Percentiles rank a stretch among this genome's conserved stretches.
phyloP scores from a whole-genome alignment of 257 asterid species.

The Solanum peruvianum region DNA sequence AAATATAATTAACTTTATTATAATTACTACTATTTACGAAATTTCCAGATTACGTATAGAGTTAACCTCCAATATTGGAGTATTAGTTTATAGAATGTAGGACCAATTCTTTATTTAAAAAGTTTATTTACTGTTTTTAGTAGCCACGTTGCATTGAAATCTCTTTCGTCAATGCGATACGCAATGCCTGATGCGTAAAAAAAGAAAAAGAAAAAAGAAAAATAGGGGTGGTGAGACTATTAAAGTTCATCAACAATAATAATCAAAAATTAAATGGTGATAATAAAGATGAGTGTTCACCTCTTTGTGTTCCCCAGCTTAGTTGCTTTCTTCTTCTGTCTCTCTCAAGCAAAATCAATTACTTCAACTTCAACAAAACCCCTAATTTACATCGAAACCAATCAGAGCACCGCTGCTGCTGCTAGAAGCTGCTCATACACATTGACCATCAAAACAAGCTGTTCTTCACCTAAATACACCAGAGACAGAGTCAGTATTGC shows the following conservation, averaged over 20 bases:
- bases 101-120: neutral
- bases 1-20: no score
- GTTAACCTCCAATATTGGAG: neutral
- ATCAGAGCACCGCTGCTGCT: neutral
- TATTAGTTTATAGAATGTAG: neutral
- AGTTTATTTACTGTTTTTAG: neutral
- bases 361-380: neutral
- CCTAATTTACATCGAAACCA: neutral
- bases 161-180: neutral
- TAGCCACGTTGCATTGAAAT: neutral
- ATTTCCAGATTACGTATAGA: neutral
- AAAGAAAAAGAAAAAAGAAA: neutral
- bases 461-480: slow-evolving; percentile 25
- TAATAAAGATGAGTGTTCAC: neutral
- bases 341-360: neutral
- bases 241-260: neutral
- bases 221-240: neutral
- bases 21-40: no score
- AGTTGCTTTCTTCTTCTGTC: neutral
- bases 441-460: slow-evolving; percentile 32
- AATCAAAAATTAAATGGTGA: neutral
- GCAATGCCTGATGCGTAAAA: neutral
- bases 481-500: slow-evolving; percentile 33
- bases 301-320: neutral
- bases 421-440: slow-evolving; percentile 21